Percentiles rank a stretch among this genome's conserved stretches.
These are phyloP conservation scores for Calamus simplicifolius DNA, from an alignment of 176 grass and related monocot species.

Conservation along the genomic window DNA sequence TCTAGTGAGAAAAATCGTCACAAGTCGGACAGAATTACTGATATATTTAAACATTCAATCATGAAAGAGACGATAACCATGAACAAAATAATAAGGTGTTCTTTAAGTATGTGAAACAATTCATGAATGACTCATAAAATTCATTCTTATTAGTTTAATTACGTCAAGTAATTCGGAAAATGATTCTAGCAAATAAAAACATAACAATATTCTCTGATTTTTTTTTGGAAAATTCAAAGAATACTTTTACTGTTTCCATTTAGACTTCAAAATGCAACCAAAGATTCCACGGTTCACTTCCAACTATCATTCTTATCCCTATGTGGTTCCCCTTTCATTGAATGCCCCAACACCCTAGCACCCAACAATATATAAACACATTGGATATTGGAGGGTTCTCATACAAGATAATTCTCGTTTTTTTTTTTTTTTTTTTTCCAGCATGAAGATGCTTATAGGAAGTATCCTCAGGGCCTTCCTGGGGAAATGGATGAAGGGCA, in stretches of 20 bases:
- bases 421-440: not conserved
- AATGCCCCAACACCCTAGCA: not conserved
- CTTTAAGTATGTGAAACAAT: too few relatives aligned
- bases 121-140: too few relatives aligned
- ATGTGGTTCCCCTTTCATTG: not conserved
- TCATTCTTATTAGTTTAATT: too few relatives aligned
- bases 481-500: conserved; percentile 1
- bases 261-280: not conserved
- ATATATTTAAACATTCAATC: too few relatives aligned
- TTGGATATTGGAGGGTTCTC: not conserved
- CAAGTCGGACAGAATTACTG: too few relatives aligned
- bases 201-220: too few relatives aligned
- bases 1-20: too few relatives aligned
- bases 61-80: too few relatives aligned
- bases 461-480: not conserved
- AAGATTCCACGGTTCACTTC: not conserved
- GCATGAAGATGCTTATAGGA: not conserved
- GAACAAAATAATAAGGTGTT: too few relatives aligned
- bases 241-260: not conserved
- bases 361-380: conserved; percentile 3
- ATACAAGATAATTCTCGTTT: not conserved
- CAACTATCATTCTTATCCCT: not conserved
- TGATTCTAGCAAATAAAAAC: too few relatives aligned
- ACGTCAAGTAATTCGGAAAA: too few relatives aligned
- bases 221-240: too few relatives aligned